Evolutionary conservation across 495 filamentous ascomycete species (phyloP).

Genomic region (Lophium mytilinum): DNA sequence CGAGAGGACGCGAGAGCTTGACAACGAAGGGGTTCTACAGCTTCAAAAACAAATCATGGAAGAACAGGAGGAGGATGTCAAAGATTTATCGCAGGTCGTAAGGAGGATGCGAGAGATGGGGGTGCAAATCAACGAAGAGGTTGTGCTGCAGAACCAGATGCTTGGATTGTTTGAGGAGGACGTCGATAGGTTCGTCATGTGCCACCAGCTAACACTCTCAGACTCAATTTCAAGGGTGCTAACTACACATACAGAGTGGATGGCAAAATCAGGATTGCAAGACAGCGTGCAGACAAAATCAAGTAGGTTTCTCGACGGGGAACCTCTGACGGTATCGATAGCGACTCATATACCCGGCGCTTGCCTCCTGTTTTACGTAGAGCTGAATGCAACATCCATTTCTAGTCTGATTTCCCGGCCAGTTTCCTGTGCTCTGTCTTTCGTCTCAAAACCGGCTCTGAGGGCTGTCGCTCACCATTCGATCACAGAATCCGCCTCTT

Average conservation of each 20-base stretch:
- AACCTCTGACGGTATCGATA: not conserved
- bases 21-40: slow-evolving; percentile 82
- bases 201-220: not conserved
- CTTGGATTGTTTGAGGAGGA: slow-evolving; percentile 68
- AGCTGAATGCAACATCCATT: too few species aligned
- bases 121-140: slow-evolving; percentile 72
- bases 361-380: not conserved
- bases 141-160: slow-evolving; percentile 77
- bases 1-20: slow-evolving; percentile 75
- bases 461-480: too few species aligned
- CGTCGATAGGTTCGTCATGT: slow-evolving; percentile 47
- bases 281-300: slow-evolving; percentile 72
- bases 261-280: slow-evolving; percentile 73
- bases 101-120: slow-evolving; percentile 79
- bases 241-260: slow-evolving; percentile 43
- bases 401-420: too few species aligned
- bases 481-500: too few species aligned
- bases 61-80: slow-evolving; percentile 77
- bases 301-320: not conserved
- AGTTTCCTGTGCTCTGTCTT: too few species aligned
- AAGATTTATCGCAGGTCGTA: slow-evolving; percentile 68
- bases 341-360: not conserved
- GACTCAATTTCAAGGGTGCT: slow-evolving; percentile 13
- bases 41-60: slow-evolving; percentile 75
- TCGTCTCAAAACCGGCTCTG: too few species aligned